Base-by-base conservation (phyloP, 306 rosid species). In the Citrullus colocynthis region DNA sequence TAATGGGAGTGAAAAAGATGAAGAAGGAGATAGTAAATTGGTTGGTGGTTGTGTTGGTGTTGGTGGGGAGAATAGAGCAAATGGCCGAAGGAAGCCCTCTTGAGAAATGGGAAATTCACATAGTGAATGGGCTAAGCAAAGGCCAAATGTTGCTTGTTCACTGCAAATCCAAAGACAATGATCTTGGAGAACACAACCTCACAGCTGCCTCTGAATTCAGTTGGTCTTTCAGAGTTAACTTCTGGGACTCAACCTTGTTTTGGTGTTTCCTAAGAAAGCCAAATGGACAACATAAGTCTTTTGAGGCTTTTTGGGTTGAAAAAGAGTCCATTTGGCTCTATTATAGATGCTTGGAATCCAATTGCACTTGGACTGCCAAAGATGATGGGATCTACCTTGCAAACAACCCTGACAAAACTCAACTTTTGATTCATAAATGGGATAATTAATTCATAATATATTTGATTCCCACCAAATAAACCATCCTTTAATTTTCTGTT, bases 321-420 rank as follows among this genome's bases (percentile, higher is more conserved):
- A 15, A 32, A 32, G 0, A 1, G 0, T 28, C 36, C 6, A 32
- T 2, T 5, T 80, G 78, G 82, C 78, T 80, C 9, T 18, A 34
- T 28, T 10, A 20, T 4, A 72, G 30, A 13, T 80, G 78, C 28
- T 17, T 18, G 0, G 3, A 10, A 0, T n/a, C 7, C 1, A 17
- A 44, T 20, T 77, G 81, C 51, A 13, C 45, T 34, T 81, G 84
- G 84, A 34, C 2, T 4, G 84, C 81, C 2, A 69, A 41, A 60
- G 75, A 81, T 52, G 81, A 51, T 28, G 84, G 81, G 21, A 6
- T 81, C 61, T 77, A 57, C 48, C 34, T 81, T 4, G 17, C 7
- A 39, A n/a, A 76, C 32, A 59, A 45, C 56, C 58, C 66, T 4
- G 36, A 2, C 4, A 10, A 59, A 9, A 24, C 16, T 0, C 16